These are phyloP conservation scores for Metschnikowia bowlesiae DNA, from an alignment of 805 yeast species.

Conservation along the genomic window DNA sequence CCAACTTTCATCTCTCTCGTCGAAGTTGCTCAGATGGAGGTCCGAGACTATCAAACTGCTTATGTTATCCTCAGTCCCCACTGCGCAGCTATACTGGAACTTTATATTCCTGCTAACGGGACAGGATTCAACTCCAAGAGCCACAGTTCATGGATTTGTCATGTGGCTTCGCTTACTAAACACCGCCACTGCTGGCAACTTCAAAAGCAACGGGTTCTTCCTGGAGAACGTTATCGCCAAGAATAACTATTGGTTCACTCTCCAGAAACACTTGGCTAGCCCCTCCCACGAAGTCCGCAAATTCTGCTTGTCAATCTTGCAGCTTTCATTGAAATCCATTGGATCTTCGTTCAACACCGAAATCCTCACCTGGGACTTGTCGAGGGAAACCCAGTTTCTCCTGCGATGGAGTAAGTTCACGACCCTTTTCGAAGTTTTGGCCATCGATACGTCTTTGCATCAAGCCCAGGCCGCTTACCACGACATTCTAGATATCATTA, in stretches of 20 bases:
- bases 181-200: slow-evolving; percentile 10
- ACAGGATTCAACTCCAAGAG: slow-evolving; percentile 17
- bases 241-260: slow-evolving; percentile 44
- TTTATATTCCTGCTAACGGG: slow-evolving; percentile 35
- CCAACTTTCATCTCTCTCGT: slow-evolving; percentile 30
- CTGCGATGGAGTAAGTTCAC: slow-evolving; percentile 67
- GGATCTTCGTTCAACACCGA: slow-evolving; percentile 27
- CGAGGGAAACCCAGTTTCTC: slow-evolving; percentile 22
- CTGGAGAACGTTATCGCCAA: slow-evolving; percentile 23
- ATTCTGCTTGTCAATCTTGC: slow-evolving; percentile 60
- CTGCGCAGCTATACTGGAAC: slow-evolving; percentile 40
- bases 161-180: slow-evolving; percentile 55
- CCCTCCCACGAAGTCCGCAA: slow-evolving; percentile 64
- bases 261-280: slow-evolving; percentile 56
- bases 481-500: slow-evolving; percentile 56
- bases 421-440: slow-evolving; percentile 75
- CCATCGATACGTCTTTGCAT: slow-evolving; percentile 79
- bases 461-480: slow-evolving; percentile 74
- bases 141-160: slow-evolving; percentile 42
- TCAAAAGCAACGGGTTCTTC: slow-evolving; percentile 15
- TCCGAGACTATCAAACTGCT: slow-evolving; percentile 25
- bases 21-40: slow-evolving; percentile 54
- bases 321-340: slow-evolving; percentile 51
- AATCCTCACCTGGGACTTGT: slow-evolving; percentile 43
- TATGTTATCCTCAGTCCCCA: slow-evolving; percentile 3